Evolutionary conservation across 2,329 filamentous ascomycete species (phyloP).

Genomic region (Pyrenophora seminiperda): DNA sequence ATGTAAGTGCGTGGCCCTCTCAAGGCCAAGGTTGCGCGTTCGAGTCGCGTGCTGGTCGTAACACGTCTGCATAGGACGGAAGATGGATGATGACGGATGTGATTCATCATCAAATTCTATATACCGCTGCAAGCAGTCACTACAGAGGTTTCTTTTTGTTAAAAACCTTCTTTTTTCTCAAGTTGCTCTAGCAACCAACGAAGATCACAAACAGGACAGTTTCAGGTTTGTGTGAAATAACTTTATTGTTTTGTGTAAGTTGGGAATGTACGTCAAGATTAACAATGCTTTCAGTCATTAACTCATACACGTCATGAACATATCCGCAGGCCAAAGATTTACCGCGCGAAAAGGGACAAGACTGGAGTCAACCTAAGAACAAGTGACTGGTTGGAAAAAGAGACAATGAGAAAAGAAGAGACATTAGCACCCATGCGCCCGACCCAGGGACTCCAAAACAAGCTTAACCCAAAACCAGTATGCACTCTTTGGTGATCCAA

Average conservation of each 20-base stretch:
- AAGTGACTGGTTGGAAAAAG: conserved; percentile 15
- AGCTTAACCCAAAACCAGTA: conserved; percentile 19
- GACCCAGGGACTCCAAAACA: conserved; percentile 19
- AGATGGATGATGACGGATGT: too few species aligned
- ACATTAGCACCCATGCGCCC: conserved; percentile 24
- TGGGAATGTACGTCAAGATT: conserved; percentile 17
- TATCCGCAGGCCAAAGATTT: conserved; percentile 21
- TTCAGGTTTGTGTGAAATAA: not conserved
- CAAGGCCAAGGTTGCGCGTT: conserved; percentile 48
- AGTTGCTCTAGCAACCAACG: too few species aligned
- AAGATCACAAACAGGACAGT: too few species aligned
- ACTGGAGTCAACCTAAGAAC: conserved; percentile 21
- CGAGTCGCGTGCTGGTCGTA: conserved; percentile 46
- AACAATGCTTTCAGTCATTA: conserved; percentile 23
- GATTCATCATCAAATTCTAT: too few species aligned
- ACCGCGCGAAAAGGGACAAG: conserved; percentile 30
- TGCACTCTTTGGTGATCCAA: conserved; percentile 21
- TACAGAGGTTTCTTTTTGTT: too few species aligned
- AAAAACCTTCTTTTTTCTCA: too few species aligned
- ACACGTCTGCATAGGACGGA: not conserved
- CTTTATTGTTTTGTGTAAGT: conserved; percentile 8
- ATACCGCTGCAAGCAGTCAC: too few species aligned
- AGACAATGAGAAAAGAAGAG: conserved; percentile 10
- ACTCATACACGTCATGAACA: conserved; percentile 35
- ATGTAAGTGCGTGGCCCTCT: conserved; percentile 49